Percentiles rank a stretch among this genome's conserved stretches.
These are phyloP conservation scores for Podospora tetraspora DNA, from an alignment of 495 filamentous ascomycete species.

Conservation along the genomic window DNA sequence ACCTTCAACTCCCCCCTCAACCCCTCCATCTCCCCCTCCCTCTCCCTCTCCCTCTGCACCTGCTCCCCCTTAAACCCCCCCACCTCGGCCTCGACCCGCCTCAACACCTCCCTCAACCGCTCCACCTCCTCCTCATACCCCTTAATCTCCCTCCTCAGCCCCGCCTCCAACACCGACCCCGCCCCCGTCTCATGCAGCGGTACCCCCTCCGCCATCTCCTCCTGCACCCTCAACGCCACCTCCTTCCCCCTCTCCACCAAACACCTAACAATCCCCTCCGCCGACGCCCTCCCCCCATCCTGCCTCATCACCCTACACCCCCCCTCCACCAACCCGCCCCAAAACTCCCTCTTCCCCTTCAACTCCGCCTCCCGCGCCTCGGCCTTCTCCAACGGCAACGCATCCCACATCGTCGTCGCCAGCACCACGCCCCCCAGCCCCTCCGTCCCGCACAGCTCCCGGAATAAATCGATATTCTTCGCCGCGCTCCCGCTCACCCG, in stretches of 20 bases:
- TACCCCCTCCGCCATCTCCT: slow-evolving; percentile 13
- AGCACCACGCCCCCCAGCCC: slow-evolving; percentile 38
- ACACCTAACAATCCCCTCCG: slow-evolving; percentile 4
- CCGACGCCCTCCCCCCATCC: slow-evolving; percentile 2
- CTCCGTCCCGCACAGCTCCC: slow-evolving; percentile 37
- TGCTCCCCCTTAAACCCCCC: neutral
- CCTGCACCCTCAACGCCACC: slow-evolving; percentile 12
- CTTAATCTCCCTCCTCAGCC: slow-evolving; percentile 6
- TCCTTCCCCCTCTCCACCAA: neutral
- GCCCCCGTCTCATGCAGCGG: slow-evolving; percentile 15
- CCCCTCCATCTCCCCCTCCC: neutral
- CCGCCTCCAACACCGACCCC: slow-evolving; percentile 9
- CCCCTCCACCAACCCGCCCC: slow-evolving; percentile 11
- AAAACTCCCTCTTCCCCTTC: slow-evolving; percentile 13
- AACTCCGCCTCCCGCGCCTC: slow-evolving; percentile 13
- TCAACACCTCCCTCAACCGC: slow-evolving; percentile 3
- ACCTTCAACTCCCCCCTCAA: neutral
- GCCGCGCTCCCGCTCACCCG: slow-evolving; percentile 35
- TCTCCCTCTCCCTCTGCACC: slow-evolving; percentile 3
- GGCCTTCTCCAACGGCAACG: slow-evolving; percentile 8
- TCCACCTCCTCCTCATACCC: slow-evolving; percentile 9
- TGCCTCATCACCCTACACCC: slow-evolving; percentile 9
- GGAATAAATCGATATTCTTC: slow-evolving; percentile 41
- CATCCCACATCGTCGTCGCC: slow-evolving; percentile 42
- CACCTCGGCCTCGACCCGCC: neutral